Conservation (phyloP, 2,329 filamentous ascomycete genomes). For the Colletotrichum sp. region DNA sequence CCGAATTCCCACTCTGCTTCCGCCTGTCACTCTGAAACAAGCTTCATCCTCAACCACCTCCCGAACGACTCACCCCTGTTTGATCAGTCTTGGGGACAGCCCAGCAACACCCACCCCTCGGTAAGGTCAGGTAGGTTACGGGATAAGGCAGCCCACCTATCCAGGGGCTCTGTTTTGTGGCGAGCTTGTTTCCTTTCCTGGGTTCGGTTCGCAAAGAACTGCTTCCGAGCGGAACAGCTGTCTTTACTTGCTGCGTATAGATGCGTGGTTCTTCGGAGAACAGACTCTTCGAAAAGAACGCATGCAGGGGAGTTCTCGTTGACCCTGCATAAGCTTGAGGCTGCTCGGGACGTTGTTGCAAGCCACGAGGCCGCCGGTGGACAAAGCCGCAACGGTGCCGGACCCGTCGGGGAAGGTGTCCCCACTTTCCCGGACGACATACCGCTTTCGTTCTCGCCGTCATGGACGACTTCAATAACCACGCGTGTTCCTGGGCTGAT, state of each 20-base stretch:
- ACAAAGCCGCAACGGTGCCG: background rate
- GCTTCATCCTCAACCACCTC: slow-evolving; percentile 4
- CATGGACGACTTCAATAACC: background rate
- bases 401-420: background rate
- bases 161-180: background rate
- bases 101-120: background rate
- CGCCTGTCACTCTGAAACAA: slow-evolving; percentile 16
- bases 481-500: background rate
- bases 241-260: background rate
- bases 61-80: background rate
- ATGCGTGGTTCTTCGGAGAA: background rate
- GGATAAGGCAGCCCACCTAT: background rate
- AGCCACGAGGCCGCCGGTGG: background rate
- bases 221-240: background rate
- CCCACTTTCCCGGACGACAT: background rate
- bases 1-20: background rate
- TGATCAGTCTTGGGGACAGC: background rate
- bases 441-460: background rate
- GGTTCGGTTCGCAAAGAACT: background rate
- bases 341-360: background rate
- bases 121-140: background rate
- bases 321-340: background rate
- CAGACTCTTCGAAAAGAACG: fast-evolving
- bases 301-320: background rate
- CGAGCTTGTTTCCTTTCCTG: background rate